These are phyloP conservation scores for Meyerozyma athensensis DNA, from an alignment of 1,139 yeast species.

Conservation along the genomic window DNA sequence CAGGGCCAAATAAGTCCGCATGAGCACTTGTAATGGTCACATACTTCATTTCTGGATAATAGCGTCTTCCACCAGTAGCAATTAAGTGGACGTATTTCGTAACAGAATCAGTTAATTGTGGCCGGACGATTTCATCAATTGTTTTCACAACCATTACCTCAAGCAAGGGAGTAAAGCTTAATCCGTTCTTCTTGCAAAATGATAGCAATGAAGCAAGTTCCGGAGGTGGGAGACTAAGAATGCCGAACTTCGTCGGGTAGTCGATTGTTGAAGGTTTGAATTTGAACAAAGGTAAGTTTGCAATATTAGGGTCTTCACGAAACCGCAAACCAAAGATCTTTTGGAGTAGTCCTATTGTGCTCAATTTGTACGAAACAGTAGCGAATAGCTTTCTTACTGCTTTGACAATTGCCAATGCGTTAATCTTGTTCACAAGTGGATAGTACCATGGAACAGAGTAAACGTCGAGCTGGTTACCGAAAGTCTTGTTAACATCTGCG, in stretches of 20 bases:
- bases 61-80: constrained; percentile 26
- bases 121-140: constrained; percentile 19
- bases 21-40: constrained; percentile 16
- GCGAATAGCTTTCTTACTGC: constrained; percentile 8
- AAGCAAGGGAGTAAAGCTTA: constrained; percentile 26
- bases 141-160: constrained; percentile 15
- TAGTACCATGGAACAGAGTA: constrained; percentile 11
- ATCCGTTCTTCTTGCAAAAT: constrained; percentile 13
- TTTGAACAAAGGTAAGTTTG: constrained; percentile 16
- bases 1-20: constrained; percentile 4
- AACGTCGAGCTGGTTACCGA: constrained; percentile 7
- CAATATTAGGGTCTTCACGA: constrained; percentile 8
- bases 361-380: not conserved
- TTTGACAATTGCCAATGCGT: constrained; percentile 7
- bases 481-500: constrained; percentile 5
- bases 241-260: constrained; percentile 12
- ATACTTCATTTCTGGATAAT: constrained; percentile 16
- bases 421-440: constrained; percentile 5
- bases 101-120: constrained; percentile 11
- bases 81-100: constrained; percentile 8
- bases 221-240: constrained; percentile 12
- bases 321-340: not conserved
- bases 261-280: constrained; percentile 8
- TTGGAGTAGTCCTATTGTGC: not conserved
- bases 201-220: constrained; percentile 11